Evolutionary conservation across 768 basidiomycete genomes (phyloP), one percentile per base, ranked within the genome.

Genomic region (Trametes sanguinea): DNA sequence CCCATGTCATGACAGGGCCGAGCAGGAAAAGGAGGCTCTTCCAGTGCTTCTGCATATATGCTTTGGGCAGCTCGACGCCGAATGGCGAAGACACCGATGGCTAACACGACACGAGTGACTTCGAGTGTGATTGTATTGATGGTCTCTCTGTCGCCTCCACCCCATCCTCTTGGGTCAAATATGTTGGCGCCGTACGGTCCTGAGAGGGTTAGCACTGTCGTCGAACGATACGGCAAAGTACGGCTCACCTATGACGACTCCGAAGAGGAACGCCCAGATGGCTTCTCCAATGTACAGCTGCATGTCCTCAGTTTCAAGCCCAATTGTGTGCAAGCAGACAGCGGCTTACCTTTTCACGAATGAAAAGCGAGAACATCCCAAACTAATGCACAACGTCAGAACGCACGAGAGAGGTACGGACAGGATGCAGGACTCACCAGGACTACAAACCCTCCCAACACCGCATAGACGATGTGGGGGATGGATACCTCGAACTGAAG

Each of bases 21-120:
- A 98, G 80, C 2, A 99, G 78, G 74, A 93, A 94, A 54, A 90
- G 81, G 3, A 99, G 70, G 66, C 92, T 94, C 69, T 83, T 88
- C 94, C 95, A 97, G 70, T 98, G 97, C n/a, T 85, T 83, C 22
- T 81, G 78, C 84, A 98, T 91, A 76, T 98, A 99, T 4, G 92
- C 92, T 77, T 95, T 94, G 27, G 97, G 97, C 72, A 98, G 80
- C 72, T 99, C 97, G 27, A 98, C 97, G 14, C 97, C 97, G n/a
- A 56, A 99, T 93, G 7, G 96, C 96, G 73, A 99, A 99, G 0
- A 99, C 96, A 17, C 94, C 94, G 56, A 98, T 90, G 14, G 96
- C 97, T 35, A 99, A 85, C 47, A 98, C 90, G 59, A 98, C 87
- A 14, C 97, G 84, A 8, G 93, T 95, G 58, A 89, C 82, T 75